Conservation (phyloP, 306 rosid species). For the Cyclanthera cordifolia region DNA sequence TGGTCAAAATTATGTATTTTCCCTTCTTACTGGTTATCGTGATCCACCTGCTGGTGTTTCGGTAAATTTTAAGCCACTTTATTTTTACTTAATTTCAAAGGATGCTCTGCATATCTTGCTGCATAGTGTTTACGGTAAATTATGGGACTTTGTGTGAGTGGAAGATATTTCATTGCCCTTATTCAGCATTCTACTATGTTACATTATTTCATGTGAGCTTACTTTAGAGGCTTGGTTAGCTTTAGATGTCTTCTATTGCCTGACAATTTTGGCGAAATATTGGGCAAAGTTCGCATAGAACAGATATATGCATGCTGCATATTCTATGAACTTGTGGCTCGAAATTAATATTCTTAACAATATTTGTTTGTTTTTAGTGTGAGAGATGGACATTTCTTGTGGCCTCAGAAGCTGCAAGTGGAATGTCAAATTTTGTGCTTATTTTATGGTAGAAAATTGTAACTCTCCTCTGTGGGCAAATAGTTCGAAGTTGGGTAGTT, state of each 20-base stretch:
- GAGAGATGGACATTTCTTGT: background rate
- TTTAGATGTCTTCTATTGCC: background rate
- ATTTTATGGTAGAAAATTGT: background rate
- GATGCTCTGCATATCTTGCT: background rate
- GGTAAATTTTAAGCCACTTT: conserved; percentile 31
- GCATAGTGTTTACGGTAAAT: background rate
- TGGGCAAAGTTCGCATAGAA: background rate
- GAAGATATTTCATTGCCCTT: background rate
- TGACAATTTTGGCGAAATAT: background rate
- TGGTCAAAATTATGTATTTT: conserved; percentile 83
- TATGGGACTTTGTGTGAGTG: background rate
- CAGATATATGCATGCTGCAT: background rate
- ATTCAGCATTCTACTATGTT: background rate
- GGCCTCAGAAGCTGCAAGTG: background rate
- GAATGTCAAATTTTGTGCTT: background rate
- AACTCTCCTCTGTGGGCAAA: background rate
- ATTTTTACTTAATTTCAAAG: background rate
- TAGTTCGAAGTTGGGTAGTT: background rate
- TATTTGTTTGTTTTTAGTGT: background rate
- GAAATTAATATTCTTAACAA: background rate
- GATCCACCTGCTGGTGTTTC: conserved; percentile 95
- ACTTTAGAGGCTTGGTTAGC: background rate
- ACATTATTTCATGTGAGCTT: background rate
- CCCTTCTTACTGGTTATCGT: conserved; percentile 85
- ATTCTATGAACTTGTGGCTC: too few relatives aligned